A percentile compares a stretch with the other conserved stretches of the same genome.
These are phyloP conservation scores for Cicer yamashitae DNA, from an alignment of 306 rosid species.

Conservation along the genomic window DNA sequence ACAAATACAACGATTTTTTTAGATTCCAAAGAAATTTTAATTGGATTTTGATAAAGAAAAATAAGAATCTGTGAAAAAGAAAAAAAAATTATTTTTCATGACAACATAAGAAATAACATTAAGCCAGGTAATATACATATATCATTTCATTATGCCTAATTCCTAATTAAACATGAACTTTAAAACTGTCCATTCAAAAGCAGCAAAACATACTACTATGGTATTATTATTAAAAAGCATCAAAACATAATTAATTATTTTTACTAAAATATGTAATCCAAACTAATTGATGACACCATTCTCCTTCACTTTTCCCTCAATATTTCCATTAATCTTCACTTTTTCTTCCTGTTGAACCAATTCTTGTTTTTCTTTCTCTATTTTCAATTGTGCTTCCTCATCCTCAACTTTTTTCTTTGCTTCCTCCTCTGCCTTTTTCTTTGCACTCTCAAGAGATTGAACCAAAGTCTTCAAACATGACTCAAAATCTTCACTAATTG, in stretches of 20 bases:
- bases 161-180: no score
- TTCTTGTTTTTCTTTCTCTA: conserved; percentile 36
- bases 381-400: not conserved
- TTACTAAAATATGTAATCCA: not conserved
- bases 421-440: conserved; percentile 33
- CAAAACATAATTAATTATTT: not conserved
- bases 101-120: no score
- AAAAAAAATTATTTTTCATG: no score
- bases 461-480: conserved; percentile 55
- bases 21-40: no score
- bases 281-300: conserved; percentile 15
- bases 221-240: not conserved
- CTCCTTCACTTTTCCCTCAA: conserved; percentile 4
- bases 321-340: not conserved
- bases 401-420: conserved; percentile 28
- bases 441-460: conserved; percentile 32
- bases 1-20: no score
- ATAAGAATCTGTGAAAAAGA: no score
- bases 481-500: conserved; percentile 36
- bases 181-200: no score
- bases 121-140: no score
- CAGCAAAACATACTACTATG: not conserved
- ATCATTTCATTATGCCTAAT: no score
- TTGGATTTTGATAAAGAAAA: no score
- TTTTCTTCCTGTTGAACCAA: not conserved